Conservation (phyloP, 306 rosid genomes). For the Pachyrhizus erosus region DNA sequence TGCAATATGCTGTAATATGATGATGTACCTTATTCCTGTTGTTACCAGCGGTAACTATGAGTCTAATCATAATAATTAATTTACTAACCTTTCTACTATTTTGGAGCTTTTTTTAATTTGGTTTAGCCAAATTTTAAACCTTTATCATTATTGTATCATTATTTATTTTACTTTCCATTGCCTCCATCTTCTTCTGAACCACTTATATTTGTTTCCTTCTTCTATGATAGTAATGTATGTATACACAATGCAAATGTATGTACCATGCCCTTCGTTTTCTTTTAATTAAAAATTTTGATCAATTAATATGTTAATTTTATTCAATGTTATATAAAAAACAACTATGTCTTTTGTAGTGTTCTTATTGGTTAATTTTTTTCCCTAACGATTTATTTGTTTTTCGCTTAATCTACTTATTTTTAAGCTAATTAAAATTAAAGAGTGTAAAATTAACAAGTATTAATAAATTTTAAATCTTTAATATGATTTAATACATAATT, state of each 20-base stretch:
- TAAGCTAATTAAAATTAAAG: too few relatives aligned
- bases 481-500: too few relatives aligned
- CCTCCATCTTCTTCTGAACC: neutral
- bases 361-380: too few relatives aligned
- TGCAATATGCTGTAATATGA: neutral
- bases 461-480: too few relatives aligned
- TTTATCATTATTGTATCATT: slow-evolving; percentile 17
- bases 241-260: neutral
- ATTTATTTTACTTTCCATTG: neutral
- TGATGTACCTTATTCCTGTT: neutral
- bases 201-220: neutral
- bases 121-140: neutral
- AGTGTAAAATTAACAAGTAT: too few relatives aligned
- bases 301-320: neutral
- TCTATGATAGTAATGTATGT: neutral
- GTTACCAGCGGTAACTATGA: neutral
- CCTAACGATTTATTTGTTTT: too few relatives aligned
- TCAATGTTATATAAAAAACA: too few relatives aligned
- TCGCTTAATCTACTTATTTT: too few relatives aligned
- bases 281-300: neutral
- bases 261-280: neutral
- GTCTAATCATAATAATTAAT: too few relatives aligned
- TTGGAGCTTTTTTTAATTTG: neutral
- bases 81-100: neutral
- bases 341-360: too few relatives aligned